phyloP scores from a whole-genome alignment of 1,284 basidiomycete species.

The Irpex lacteus region DNA sequence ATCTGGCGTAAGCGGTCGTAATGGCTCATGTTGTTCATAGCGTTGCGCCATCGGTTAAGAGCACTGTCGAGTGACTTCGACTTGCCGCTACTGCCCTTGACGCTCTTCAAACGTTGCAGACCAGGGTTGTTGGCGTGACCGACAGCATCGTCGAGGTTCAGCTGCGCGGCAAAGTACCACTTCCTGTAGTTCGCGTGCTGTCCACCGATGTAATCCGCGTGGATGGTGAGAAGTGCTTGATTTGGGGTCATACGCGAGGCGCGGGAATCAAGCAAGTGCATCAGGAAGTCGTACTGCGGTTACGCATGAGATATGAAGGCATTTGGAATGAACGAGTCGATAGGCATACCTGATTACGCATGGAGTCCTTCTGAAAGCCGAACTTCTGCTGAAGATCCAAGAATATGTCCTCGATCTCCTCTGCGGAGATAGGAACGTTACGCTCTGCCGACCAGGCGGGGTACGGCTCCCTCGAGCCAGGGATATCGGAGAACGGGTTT shows the following conservation, averaged over 20 bases:
- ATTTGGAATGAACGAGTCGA: not conserved
- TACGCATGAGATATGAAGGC: not conserved
- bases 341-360: slow-evolving; percentile 80
- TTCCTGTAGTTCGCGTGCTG: slow-evolving; percentile 96
- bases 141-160: slow-evolving; percentile 98
- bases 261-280: slow-evolving; percentile 95
- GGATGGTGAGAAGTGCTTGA: slow-evolving; percentile 93
- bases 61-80: slow-evolving; percentile 92
- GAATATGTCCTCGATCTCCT: slow-evolving; percentile 99
- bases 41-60: slow-evolving; percentile 91
- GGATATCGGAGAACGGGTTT: slow-evolving; percentile 48
- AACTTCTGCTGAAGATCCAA: slow-evolving; percentile 99
- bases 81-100: slow-evolving; percentile 64
- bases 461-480: slow-evolving; percentile 69
- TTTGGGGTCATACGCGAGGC: slow-evolving; percentile 99
- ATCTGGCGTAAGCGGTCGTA: slow-evolving; percentile 97
- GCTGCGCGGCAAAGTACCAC: slow-evolving; percentile 99
- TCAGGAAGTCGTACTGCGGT: slow-evolving; percentile 90
- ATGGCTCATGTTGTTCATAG: slow-evolving; percentile 99
- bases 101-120: slow-evolving; percentile 83
- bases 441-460: slow-evolving; percentile 95
- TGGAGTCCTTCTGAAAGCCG: slow-evolving; percentile 94
- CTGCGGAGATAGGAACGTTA: slow-evolving; percentile 94
- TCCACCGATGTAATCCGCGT: slow-evolving; percentile 98
- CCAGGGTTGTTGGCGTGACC: slow-evolving; percentile 94